A percentile compares a stretch with the other conserved stretches of the same genome.
These are phyloP conservation scores for Aotearoamyces nothofagi DNA, from an alignment of 2,329 filamentous ascomycete genomes.

Conservation along the genomic window DNA sequence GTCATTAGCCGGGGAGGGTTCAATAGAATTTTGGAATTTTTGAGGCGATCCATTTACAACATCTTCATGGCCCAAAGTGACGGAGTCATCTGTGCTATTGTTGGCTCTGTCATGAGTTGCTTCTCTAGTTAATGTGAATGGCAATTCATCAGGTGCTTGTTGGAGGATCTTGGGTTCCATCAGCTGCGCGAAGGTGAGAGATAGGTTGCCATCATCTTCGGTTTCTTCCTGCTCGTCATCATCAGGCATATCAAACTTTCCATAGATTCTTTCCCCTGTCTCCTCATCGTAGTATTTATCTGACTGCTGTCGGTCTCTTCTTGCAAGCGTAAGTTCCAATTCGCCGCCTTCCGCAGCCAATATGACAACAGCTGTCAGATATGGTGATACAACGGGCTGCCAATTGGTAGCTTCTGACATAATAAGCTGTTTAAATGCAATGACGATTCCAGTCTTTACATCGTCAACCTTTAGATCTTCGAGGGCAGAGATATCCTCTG, in stretches of 20 bases:
- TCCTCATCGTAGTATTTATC: constrained; percentile 46
- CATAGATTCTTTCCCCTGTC: constrained; percentile 60
- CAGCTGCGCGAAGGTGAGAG: constrained; percentile 44
- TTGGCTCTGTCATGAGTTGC: constrained; percentile 7
- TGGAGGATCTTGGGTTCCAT: constrained; percentile 52
- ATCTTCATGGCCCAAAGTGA: constrained; percentile 4
- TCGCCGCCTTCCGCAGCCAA: constrained; percentile 33
- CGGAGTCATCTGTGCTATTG: constrained; percentile 4
- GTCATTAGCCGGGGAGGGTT: constrained; percentile 5
- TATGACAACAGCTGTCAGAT: constrained; percentile 52
- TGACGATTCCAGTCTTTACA: constrained; percentile 41
- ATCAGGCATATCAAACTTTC: constrained; percentile 61
- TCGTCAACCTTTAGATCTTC: constrained; percentile 31
- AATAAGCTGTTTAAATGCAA: constrained; percentile 52
- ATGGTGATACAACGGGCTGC: constrained; percentile 46
- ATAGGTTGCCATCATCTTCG: constrained; percentile 44
- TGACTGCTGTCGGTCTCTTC: constrained; percentile 45
- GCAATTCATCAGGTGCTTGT: constrained; percentile 20
- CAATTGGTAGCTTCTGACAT: constrained; percentile 47
- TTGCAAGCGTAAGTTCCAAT: constrained; percentile 50
- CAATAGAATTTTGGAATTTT: constrained; percentile 2
- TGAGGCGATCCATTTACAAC: constrained; percentile 5
- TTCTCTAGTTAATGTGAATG: constrained; percentile 5
- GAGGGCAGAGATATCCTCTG: constrained; percentile 38
- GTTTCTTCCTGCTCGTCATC: constrained; percentile 37